Percentiles rank a stretch among this genome's conserved stretches.
Conservation (phyloP, 1,284 basidiomycete species). For the Microbotryomycetes sp. region DNA sequence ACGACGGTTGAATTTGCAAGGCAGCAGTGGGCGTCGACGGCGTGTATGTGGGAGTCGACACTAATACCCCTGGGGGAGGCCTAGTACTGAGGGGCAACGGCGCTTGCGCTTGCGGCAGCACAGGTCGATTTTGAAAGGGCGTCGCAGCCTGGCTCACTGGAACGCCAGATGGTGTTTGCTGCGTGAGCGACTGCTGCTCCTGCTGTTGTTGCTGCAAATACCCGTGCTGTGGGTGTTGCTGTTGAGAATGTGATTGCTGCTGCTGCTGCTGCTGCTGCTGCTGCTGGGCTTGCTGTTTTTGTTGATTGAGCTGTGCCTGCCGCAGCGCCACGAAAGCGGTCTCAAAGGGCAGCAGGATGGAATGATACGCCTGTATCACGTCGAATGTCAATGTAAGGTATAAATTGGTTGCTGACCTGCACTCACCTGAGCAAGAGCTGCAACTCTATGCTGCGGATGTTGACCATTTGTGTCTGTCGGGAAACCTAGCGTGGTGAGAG, state of each 20-base stretch:
- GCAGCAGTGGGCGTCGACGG: not conserved
- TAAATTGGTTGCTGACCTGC: not conserved
- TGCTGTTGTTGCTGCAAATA: not conserved
- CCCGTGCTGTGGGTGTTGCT: not conserved
- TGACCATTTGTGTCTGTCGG: not conserved
- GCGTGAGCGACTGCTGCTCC: not conserved
- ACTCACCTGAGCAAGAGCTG: not conserved
- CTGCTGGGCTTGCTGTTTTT: conserved; percentile 1
- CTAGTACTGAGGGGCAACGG: not conserved
- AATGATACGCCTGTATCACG: conserved; percentile 14
- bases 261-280: not conserved
- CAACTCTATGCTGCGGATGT: conserved; percentile 5
- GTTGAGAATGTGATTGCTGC: not conserved
- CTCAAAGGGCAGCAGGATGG: conserved; percentile 20
- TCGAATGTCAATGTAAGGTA: not conserved
- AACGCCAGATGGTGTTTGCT: not conserved
- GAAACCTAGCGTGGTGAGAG: conserved; percentile 7
- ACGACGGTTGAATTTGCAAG: too few species aligned
- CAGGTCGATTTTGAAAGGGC: not conserved
- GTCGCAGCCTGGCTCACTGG: not conserved
- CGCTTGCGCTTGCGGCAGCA: not conserved
- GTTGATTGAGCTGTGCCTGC: not conserved
- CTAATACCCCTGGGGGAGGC: not conserved
- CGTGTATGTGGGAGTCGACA: not conserved
- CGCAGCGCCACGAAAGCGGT: conserved; percentile 10